Evolutionary conservation across 805 yeast genomes (phyloP), one percentile per base, ranked within the genome.

Genomic region (Myxozyma vanderwaltii): DNA sequence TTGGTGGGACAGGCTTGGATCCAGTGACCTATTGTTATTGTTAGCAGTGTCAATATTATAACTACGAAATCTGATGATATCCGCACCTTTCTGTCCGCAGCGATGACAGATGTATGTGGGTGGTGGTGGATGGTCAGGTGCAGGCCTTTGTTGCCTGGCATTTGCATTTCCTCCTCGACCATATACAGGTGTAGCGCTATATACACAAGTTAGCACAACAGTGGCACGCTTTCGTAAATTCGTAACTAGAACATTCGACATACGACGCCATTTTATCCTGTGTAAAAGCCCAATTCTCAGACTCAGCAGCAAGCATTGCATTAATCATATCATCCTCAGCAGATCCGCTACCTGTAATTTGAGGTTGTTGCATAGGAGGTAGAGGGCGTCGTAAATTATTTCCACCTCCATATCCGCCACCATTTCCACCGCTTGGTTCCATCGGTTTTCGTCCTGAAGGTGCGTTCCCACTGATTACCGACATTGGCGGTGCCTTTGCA

Each of bases 91-190:
- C 29, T 88, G 89, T 51, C 98, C 98, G 77, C 99, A 94, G 70
- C 97, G 80, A 72, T 94, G 92, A 73, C 99, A 94, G 71, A 92
- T 87, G 69, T 94, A 94, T 1, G 96, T 96, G 5, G 96, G 92
- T 0, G 99, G 99, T 8, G 97, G 97, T 5, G 82, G 80, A 65
- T 86, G 91, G 58, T 89, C 96, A 2, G 76, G 72, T 5, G 61
- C 72, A 65, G 69, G 67, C 39, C 53, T 17, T 26, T 46, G 53
- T 33, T 52, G 56, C 36, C 54, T 50, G 41, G 52, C 26, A 15
- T 49, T 52, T 4, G 64, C 46, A 50, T 57, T 40, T 5, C 45
- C 44, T 7, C 64, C 57, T 48, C 36, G 64, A 49, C 77, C 78
- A 70, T 82, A 85, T 1, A 91, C 84, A 15, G 95, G 86, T 29